Evolutionary conservation across 2,329 filamentous ascomycete genomes (phyloP).

Genomic region (Alternaria atra): DNA sequence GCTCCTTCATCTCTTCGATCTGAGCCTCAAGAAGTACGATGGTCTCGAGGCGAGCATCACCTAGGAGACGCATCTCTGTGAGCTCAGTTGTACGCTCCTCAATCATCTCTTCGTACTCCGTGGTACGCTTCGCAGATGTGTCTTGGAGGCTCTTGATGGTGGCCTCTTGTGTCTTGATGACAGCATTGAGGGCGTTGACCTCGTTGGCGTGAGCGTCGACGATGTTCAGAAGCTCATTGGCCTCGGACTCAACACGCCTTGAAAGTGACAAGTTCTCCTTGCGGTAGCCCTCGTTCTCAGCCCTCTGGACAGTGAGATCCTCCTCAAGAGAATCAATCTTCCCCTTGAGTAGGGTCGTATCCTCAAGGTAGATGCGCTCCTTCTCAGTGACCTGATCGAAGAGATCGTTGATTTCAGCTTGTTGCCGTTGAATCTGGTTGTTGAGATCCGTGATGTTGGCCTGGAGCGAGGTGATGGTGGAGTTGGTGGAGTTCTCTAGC

Average conservation of each 20-base stretch:
- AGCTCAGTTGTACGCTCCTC: slow-evolving; percentile 41
- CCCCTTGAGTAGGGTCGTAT: slow-evolving; percentile 36
- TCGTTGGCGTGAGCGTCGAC: slow-evolving; percentile 38
- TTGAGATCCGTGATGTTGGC: slow-evolving; percentile 54
- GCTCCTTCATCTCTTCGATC: slow-evolving; percentile 45
- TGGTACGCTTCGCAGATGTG: slow-evolving; percentile 29
- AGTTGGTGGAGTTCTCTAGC: slow-evolving; percentile 43
- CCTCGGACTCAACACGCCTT: slow-evolving; percentile 40
- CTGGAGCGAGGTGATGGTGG: slow-evolving; percentile 42
- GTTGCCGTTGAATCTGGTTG: slow-evolving; percentile 50
- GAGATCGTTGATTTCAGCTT: slow-evolving; percentile 51
- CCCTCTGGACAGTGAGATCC: slow-evolving; percentile 28
- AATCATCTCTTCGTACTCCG: slow-evolving; percentile 38
- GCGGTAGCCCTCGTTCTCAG: slow-evolving; percentile 37
- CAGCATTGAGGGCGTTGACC: slow-evolving; percentile 47
- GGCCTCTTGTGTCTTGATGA: slow-evolving; percentile 50
- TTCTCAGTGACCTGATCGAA: slow-evolving; percentile 36
- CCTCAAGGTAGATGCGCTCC: slow-evolving; percentile 37
- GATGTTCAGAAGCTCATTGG: slow-evolving; percentile 43
- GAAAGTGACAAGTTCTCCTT: slow-evolving; percentile 42
- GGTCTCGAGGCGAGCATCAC: slow-evolving; percentile 43
- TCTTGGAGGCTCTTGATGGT: slow-evolving; percentile 49
- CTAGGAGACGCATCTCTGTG: slow-evolving; percentile 46
- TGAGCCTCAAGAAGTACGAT: slow-evolving; percentile 44
- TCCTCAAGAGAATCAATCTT: slow-evolving; percentile 34